Conservation (phyloP, 306 rosid genomes). For the Fragaria vesca region DNA sequence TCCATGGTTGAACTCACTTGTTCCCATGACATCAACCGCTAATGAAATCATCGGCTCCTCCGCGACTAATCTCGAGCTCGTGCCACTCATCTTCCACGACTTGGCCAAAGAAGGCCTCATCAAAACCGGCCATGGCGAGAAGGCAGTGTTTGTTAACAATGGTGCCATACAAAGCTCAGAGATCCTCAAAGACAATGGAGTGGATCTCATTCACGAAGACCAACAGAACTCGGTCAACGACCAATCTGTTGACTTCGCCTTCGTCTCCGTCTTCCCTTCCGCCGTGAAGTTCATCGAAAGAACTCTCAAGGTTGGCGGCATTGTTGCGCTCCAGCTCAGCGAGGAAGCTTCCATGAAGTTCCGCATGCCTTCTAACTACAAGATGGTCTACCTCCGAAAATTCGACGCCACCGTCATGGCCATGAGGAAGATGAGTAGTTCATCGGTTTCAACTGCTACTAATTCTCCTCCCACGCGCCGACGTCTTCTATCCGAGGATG, state of each 20-base stretch:
- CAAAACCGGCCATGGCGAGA: constrained; percentile 8
- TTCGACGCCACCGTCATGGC: constrained; percentile 38
- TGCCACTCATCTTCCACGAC: constrained; percentile 41
- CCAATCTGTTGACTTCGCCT: constrained; percentile 39
- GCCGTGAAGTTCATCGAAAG: constrained; percentile 42
- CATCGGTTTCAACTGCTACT: neutral
- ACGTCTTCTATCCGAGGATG: constrained; percentile 34
- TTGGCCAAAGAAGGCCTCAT: constrained; percentile 51
- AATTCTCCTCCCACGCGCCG: constrained; percentile 26
- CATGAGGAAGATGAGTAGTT: constrained; percentile 39
- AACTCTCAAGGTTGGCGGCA: constrained; percentile 40
- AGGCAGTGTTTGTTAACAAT: constrained; percentile 23
- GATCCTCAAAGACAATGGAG: constrained; percentile 21
- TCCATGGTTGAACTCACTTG: constrained; percentile 26
- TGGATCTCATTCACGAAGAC: constrained; percentile 31
- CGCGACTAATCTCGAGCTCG: constrained; percentile 4
- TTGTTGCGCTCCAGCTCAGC: constrained; percentile 23
- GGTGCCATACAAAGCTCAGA: neutral
- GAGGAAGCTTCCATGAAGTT: constrained; percentile 2
- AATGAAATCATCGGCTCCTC: neutral
- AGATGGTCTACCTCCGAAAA: constrained; percentile 39
- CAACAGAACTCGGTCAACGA: constrained; percentile 25
- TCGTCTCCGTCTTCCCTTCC: constrained; percentile 28
- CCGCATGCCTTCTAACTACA: constrained; percentile 34
- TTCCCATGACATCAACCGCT: neutral